Base-by-base conservation (phyloP, 2,329 filamentous ascomycete species). In the Penicillium rolfsii region DNA sequence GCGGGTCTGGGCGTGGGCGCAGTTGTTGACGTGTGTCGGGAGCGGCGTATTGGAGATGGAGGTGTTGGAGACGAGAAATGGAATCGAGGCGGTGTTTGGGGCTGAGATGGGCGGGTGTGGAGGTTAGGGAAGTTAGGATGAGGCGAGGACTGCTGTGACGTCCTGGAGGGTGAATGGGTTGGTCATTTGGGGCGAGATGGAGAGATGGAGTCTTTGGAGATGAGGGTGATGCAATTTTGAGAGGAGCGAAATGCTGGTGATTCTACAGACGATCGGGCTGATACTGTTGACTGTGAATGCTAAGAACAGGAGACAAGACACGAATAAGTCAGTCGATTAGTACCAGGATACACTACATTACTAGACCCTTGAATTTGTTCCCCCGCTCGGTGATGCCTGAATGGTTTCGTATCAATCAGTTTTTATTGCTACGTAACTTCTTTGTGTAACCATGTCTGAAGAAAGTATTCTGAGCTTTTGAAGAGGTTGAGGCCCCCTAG, bases 61-160 rank as follows among this genome's bases (percentile, higher is more conserved):
- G 4, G 70, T 74, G 11, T 66, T 61, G 22, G 68, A 67, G 38
- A 73, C 54, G 3, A 70, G 64, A 59, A 71, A 70, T 4, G 63
- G 62, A 28, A 62, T 62, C 26, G 71, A 70, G 19, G 67, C 59
- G 45, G 61, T 57, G 33, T 46, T 61, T 19, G 58, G 58, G 2
- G 48, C 52, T 35, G 62, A 62, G 63, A 28, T 60, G 38, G 28
- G 54, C 38, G 24, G 60, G 49, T 11, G 59, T 57, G 36, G 64
- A 56, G 48, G 62, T 59, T 49, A 72, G 62, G 33, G 72, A 60
- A 8, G 64, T 3, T 66, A 54, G 43, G 71, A 66, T 38, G 74
- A 73, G 26, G 76, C 70, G 12, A 73, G 72, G 50, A 78, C 73
- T 35, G 77, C 69, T 12, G 72, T 76, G 67, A 79, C 68, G 62